Evolutionary conservation across 1,284 basidiomycete species (phyloP).

Genomic region (Rhodotorula sp.): DNA sequence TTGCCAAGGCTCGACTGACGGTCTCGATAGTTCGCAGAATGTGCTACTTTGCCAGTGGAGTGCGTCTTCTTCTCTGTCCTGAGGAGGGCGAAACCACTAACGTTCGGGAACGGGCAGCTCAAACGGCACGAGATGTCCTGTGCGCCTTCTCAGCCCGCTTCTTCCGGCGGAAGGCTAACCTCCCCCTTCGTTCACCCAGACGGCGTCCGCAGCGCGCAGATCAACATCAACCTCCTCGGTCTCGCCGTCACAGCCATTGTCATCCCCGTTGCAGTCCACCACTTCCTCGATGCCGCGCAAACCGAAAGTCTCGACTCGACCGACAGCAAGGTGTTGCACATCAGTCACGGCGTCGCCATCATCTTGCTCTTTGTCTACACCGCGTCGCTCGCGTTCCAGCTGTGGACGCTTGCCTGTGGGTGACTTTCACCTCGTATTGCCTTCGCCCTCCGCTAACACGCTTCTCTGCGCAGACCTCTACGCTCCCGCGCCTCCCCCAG

Average conservation of each 20-base stretch:
- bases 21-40: not conserved
- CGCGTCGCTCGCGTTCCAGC: conserved; percentile 50
- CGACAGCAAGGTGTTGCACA: conserved; percentile 52
- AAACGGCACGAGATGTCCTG: conserved; percentile 59
- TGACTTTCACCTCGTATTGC: not conserved
- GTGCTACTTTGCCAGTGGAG: conserved; percentile 3
- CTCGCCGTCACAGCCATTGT: conserved; percentile 64
- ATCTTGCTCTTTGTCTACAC: conserved; percentile 61
- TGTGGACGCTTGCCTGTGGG: conserved; percentile 60
- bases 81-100: too few relatives aligned
- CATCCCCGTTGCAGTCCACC: conserved; percentile 68
- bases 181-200: conserved; percentile 41
- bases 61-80: not conserved
- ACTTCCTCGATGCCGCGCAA: conserved; percentile 43
- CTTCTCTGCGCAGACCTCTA: not conserved
- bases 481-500: not conserved
- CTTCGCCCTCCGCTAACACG: not conserved
- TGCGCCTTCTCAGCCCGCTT: too few relatives aligned
- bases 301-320: conserved; percentile 2
- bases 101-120: not conserved
- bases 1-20: too few relatives aligned
- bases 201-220: conserved; percentile 67
- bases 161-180: too few relatives aligned
- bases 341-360: conserved; percentile 57
- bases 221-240: conserved; percentile 76